Evolutionary conservation across 2,329 filamentous ascomycete species (phyloP).

Genomic region (Hypoxylon sp.): DNA sequence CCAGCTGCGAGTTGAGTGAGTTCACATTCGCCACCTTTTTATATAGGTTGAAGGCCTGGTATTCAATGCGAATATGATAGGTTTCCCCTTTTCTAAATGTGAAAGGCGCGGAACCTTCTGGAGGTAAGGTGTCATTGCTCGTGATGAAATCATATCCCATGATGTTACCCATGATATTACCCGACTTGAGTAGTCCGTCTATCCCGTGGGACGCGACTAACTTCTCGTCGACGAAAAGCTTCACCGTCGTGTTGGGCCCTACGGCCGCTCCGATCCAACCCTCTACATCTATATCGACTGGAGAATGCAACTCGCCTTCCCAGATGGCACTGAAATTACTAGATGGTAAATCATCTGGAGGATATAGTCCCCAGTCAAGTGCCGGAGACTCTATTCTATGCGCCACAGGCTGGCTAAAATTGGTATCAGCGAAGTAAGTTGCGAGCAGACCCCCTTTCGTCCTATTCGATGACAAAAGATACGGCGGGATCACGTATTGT

Average conservation of each 20-base stretch:
- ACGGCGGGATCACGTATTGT: constrained; percentile 61
- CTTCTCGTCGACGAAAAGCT: constrained; percentile 56
- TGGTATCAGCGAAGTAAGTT: constrained; percentile 60
- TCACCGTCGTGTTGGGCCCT: constrained; percentile 59
- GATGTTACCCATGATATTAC: constrained; percentile 60
- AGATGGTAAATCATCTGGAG: constrained; percentile 59
- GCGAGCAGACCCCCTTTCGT: constrained; percentile 57
- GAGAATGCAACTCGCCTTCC: constrained; percentile 59
- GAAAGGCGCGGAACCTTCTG: constrained; percentile 57
- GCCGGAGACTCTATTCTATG: constrained; percentile 57
- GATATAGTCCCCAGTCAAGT: constrained; percentile 62
- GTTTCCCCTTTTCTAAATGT: constrained; percentile 55
- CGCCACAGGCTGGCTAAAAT: constrained; percentile 55
- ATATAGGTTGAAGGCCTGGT: constrained; percentile 60
- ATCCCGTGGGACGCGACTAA: constrained; percentile 51
- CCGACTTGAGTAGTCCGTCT: constrained; percentile 45
- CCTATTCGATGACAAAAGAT: constrained; percentile 58
- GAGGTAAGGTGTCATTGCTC: constrained; percentile 56
- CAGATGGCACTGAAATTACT: constrained; percentile 63
- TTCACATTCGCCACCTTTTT: constrained; percentile 59
- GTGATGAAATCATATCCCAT: constrained; percentile 56
- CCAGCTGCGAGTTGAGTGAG: constrained; percentile 60
- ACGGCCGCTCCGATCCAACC: constrained; percentile 62
- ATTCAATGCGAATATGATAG: constrained; percentile 60
- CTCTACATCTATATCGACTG: constrained; percentile 57